Evolutionary conservation across 805 yeast species (phyloP), one percentile per base, ranked within the genome.

Genomic region (Ogataea kodamae): DNA sequence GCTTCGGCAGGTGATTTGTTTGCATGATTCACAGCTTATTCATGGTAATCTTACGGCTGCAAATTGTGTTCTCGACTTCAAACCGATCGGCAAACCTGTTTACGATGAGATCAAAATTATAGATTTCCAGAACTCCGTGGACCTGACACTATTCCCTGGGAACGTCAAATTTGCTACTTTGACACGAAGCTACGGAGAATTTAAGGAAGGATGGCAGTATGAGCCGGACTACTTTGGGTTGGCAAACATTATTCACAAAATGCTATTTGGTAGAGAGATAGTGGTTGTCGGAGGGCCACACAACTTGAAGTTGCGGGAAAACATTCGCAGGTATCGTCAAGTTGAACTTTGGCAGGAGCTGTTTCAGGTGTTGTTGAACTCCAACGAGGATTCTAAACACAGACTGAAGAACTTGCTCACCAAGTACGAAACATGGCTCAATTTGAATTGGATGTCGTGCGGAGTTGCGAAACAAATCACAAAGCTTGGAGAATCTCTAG

Each of bases 41-140:
- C 96, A 88, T 60, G 94, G 95, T 2, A 95, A 88, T 54, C 57
- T 88, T 34, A 84, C 82, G 51, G 81, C 95, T 0, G 95, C 84
- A 43, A 88, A 87, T 52, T 83, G 92, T 44, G 82, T 88, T 94
- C 51, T 86, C 3, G 59, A 62, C 10, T 37, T 49, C 17, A 43
- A 39, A 0, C 48, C 43, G 5, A 19, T 36, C 5, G 30, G 28
- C 5, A 40, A 28, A 22, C 37, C 48, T 3, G 26, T 45, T 4
- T 54, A 38, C 17, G 30, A 39, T 9, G 60, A 54, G 28, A 8
- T 55, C 1, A 27, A 36, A 0, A 53, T 88, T 26, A 82, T 87
- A 44, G 95, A 87, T 58, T 88, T 83, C 59, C 94, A 94, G 3
- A 67, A 89, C 43, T 76, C 90, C 0, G 72, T 86, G 17, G 96